phyloP scores from a whole-genome alignment of 345 rosid species.

The Populus deltoides region DNA sequence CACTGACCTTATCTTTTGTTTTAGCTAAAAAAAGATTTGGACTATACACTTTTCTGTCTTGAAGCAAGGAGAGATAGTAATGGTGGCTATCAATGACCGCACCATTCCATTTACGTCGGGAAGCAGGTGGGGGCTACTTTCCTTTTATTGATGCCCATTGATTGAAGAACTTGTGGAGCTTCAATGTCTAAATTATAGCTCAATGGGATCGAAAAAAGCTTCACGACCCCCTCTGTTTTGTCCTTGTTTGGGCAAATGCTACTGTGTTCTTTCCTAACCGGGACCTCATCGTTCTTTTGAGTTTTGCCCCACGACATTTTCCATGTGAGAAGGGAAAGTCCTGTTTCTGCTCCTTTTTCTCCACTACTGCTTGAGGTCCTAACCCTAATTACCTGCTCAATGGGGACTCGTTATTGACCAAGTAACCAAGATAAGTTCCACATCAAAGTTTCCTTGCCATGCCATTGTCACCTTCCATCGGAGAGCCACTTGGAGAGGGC shows the following conservation, averaged over 20 bases:
- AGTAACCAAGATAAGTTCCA: background rate
- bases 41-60: background rate
- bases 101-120: background rate
- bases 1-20: background rate
- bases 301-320: background rate
- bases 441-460: background rate
- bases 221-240: background rate
- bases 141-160: background rate
- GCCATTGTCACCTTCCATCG: background rate
- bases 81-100: background rate
- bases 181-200: background rate
- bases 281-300: background rate
- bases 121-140: constrained; percentile 17
- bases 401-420: background rate
- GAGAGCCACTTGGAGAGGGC: too few species aligned
- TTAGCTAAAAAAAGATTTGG: background rate
- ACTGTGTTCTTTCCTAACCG: background rate
- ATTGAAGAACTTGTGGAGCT: background rate
- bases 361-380: background rate
- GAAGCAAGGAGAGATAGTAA: background rate
- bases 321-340: background rate
- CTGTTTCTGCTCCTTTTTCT: background rate
- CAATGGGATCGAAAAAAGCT: background rate
- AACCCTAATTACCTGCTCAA: too few species aligned
- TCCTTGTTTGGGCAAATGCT: background rate